phyloP scores from a whole-genome alignment of 345 rosid species.

The Barbarea vulgaris region DNA sequence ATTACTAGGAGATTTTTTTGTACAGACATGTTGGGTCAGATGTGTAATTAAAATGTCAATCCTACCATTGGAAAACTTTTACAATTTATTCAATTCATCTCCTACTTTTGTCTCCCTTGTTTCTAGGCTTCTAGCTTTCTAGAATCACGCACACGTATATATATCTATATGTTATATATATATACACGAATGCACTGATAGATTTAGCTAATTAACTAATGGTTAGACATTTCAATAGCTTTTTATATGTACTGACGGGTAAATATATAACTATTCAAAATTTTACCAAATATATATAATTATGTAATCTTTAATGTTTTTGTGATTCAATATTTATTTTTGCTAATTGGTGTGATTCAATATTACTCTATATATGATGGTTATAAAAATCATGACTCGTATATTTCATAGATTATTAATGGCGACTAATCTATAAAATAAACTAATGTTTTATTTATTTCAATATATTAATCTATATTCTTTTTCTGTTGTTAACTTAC shows the following conservation, averaged over 20 bases:
- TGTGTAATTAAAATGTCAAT: slow-evolving; percentile 31
- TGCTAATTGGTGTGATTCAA: slow-evolving; percentile 1
- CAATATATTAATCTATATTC: not conserved
- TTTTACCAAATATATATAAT: too few relatives aligned
- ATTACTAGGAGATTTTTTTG: slow-evolving; percentile 17
- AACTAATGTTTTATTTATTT: not conserved
- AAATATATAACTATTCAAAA: not conserved
- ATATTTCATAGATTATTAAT: not conserved
- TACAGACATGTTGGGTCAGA: slow-evolving; percentile 12
- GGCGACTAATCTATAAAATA: not conserved
- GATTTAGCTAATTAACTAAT: not conserved
- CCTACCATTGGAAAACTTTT: slow-evolving; percentile 36
- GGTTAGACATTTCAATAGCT: not conserved
- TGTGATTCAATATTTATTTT: slow-evolving; percentile 3
- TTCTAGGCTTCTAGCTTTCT: slow-evolving; percentile 28
- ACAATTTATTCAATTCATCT: not conserved
- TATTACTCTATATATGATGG: slow-evolving; percentile 1
- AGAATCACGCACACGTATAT: slow-evolving; percentile 20
- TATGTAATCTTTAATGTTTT: not conserved
- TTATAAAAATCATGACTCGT: slow-evolving; percentile 2
- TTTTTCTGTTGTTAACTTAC: not conserved
- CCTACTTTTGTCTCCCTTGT: slow-evolving; percentile 30
- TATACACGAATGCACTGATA: not conserved
- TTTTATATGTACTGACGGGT: not conserved
- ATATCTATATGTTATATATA: not conserved